Conservation (phyloP, 177 flowering plant genomes). For the Vitis hybrid region DNA sequence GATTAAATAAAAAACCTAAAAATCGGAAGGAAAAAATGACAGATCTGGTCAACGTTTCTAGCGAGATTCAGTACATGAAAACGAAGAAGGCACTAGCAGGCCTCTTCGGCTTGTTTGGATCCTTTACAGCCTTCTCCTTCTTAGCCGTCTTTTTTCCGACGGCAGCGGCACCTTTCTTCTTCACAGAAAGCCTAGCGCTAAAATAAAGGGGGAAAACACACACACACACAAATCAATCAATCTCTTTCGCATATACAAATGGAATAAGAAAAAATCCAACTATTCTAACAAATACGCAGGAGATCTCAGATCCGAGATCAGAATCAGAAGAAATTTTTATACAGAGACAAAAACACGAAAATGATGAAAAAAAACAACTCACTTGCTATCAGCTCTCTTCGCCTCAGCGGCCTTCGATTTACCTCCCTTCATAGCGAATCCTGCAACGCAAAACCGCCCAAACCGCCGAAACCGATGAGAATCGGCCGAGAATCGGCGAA, state of each 20-base stretch:
- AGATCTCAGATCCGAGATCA: constrained; percentile 9
- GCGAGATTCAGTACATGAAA: constrained; percentile 48
- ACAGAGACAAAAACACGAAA: constrained; percentile 3
- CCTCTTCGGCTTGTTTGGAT: constrained; percentile 80
- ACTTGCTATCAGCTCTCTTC: constrained; percentile 44
- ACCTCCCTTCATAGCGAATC: constrained; percentile 53
- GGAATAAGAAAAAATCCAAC: too few relatives aligned
- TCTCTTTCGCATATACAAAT: neutral
- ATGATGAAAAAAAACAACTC: constrained; percentile 7
- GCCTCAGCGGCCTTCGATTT: constrained; percentile 58
- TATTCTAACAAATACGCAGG: neutral
- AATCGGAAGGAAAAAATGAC: neutral
- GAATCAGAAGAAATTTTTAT: neutral
- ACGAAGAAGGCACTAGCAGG: constrained; percentile 79
- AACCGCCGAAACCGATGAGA: constrained; percentile 14
- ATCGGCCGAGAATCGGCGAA: neutral
- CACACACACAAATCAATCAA: neutral
- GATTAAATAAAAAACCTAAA: neutral
- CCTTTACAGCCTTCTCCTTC: constrained; percentile 47
- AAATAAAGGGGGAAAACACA: neutral
- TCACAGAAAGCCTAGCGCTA: constrained; percentile 44
- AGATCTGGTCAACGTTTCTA: neutral
- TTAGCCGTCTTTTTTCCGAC: constrained; percentile 19
- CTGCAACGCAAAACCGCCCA: constrained; percentile 8
- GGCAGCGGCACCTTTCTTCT: constrained; percentile 28